Evolutionary conservation across 2,329 filamentous ascomycete species (phyloP).

Genomic region (Ambrosiella cleistominuta): DNA sequence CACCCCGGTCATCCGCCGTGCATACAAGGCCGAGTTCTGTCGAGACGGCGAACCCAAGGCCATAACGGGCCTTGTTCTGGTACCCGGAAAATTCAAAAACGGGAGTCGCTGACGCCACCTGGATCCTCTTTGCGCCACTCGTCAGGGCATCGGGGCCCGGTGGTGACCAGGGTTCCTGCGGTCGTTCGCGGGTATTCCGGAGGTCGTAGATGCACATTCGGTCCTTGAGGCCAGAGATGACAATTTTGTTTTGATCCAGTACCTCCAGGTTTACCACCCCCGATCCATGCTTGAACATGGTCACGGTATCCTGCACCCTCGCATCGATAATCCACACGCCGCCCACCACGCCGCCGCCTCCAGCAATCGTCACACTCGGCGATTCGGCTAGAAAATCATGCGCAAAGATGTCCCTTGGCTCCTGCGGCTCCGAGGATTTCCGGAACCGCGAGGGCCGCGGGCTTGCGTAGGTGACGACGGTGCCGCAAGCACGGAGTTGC

Average conservation of each 20-base stretch:
- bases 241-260: constrained; percentile 21
- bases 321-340: constrained; percentile 10
- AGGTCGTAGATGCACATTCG: constrained; percentile 39
- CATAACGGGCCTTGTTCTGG: constrained; percentile 29
- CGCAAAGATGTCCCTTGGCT: constrained; percentile 9
- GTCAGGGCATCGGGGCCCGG: background rate
- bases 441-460: background rate
- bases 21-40: constrained; percentile 31
- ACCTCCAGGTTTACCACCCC: constrained; percentile 1
- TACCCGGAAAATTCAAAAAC: constrained; percentile 31
- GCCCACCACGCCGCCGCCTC: background rate
- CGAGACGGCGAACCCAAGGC: constrained; percentile 35
- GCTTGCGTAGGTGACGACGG: background rate
- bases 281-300: constrained; percentile 4
- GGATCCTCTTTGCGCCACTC: background rate
- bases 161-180: background rate
- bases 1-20: constrained; percentile 33
- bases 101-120: background rate
- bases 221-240: constrained; percentile 33
- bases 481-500: constrained; percentile 1
- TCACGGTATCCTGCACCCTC: constrained; percentile 6
- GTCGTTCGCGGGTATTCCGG: constrained; percentile 22
- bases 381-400: constrained; percentile 10
- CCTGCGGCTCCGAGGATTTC: background rate
- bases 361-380: constrained; percentile 10